phyloP scores from a whole-genome alignment of 129 eudicot species.

The Centaurea solstitialis region DNA sequence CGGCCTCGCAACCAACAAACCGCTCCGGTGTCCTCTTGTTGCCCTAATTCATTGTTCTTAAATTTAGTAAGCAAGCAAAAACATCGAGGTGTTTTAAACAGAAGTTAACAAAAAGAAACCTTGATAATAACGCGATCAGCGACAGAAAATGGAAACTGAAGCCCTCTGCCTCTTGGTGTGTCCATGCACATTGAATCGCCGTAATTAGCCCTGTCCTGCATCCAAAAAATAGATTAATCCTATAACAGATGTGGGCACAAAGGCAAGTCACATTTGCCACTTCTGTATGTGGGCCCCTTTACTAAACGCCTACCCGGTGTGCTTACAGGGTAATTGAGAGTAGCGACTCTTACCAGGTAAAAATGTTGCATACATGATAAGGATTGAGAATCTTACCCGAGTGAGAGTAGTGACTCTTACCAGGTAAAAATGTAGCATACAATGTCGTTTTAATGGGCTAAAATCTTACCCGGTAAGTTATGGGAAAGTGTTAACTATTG shows the following conservation, averaged over 20 bases:
- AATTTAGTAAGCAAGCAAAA: background rate
- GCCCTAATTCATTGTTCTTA: slow-evolving; percentile 51
- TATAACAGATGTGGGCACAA: background rate
- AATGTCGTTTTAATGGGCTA: too few relatives aligned
- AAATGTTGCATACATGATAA: too few relatives aligned
- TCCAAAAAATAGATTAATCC: background rate
- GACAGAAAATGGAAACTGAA: slow-evolving; percentile 78
- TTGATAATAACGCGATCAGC: slow-evolving; percentile 83
- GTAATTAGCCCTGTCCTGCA: slow-evolving; percentile 58
- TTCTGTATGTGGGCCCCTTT: too few relatives aligned
- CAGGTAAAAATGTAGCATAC: too few relatives aligned
- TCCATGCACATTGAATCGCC: slow-evolving; percentile 51
- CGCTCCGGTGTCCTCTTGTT: slow-evolving; percentile 95
- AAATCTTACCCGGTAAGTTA: too few relatives aligned
- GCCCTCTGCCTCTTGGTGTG: slow-evolving; percentile 68
- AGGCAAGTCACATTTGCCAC: too few relatives aligned
- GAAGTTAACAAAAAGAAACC: slow-evolving; percentile 35
- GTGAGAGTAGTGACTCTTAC: too few relatives aligned
- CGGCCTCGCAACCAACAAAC: slow-evolving; percentile 92
- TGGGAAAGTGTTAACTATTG: too few relatives aligned
- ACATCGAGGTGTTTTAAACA: background rate
- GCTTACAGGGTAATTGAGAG: too few relatives aligned
- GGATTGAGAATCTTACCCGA: too few relatives aligned
- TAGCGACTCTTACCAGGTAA: too few relatives aligned
- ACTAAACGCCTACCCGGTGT: too few relatives aligned